Evolutionary conservation across 2,329 filamentous ascomycete species (phyloP), one percentile per base, ranked within the genome.

Genomic region (Ascochyta viciae-villosae): DNA sequence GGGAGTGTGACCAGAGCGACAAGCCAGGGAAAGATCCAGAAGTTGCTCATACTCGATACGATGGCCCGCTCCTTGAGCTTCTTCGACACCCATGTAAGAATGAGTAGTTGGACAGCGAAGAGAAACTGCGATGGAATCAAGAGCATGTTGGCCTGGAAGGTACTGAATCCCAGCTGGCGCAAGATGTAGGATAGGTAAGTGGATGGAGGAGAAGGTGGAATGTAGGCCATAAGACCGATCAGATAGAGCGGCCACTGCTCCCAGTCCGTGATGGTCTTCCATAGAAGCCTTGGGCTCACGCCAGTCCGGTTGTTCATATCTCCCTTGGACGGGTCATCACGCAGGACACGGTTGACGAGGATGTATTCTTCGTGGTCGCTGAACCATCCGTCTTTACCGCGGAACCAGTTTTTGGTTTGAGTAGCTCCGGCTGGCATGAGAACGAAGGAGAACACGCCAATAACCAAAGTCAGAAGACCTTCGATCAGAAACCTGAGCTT

Each of bases 141-240:
- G 7, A 90, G 79, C 31, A 90, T 69, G 65, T 89, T 90, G 1
- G 85, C 81, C 22, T 85, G 75, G 70, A 90, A 87, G 2, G 83
- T 85, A 57, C 79, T 79, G 72, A 88, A 89, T 0, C 87, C 87
- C 0, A 89, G 75, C 1, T 77, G 75, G 41, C 81, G 81, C 6
- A 89, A 77, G 1, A 82, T 84, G 5, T 87, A 79, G 0, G 87
- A 86, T 5, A 89, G 77, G 42, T 73, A 73, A 16, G 47, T 66
- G 0, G 22, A 23, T 1, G 66, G 62, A 3, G 69, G 65, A 6
- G 64, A 34, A 2, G 62, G 60, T 5, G 62, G 62, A 16, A 68
- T 64, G 23, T 70, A 62, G 75, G 72, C 87, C 1, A 88, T 2
- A 82, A 73, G 59, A 1, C 71, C 71, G 13, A 74, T 66, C 24